Percentiles rank a stretch among this genome's conserved stretches.
Conservation (phyloP, 1,139 yeast genomes). For the Hansenula lynferdii region DNA sequence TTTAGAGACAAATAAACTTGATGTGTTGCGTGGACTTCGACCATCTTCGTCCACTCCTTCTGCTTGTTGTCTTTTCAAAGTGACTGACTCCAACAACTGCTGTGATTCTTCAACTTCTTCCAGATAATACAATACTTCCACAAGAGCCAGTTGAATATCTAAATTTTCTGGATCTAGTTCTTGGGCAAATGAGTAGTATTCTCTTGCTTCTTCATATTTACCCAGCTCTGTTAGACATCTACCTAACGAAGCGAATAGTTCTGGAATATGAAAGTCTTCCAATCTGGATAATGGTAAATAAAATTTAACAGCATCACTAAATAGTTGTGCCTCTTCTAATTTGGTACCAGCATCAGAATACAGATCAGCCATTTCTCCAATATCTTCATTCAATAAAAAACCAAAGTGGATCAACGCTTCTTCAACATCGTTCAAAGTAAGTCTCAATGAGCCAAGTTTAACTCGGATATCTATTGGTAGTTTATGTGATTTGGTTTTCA, state of each 20-base stretch:
- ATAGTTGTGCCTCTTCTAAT: slow-evolving; percentile 62
- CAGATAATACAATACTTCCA: slow-evolving; percentile 72
- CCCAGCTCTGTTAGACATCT: slow-evolving; percentile 74
- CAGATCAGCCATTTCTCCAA: slow-evolving; percentile 65
- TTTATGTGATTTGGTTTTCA: slow-evolving; percentile 37
- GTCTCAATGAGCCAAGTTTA: slow-evolving; percentile 69
- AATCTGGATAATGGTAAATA: slow-evolving; percentile 48
- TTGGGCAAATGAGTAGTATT: slow-evolving; percentile 54
- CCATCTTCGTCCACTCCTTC: background rate
- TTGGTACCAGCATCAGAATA: slow-evolving; percentile 73
- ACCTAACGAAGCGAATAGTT: slow-evolving; percentile 61
- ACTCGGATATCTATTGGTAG: slow-evolving; percentile 86
- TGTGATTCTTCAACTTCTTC: slow-evolving; percentile 64
- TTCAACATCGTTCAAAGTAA: slow-evolving; percentile 55
- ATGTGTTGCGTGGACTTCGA: background rate
- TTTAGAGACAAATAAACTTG: background rate
- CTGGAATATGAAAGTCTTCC: slow-evolving; percentile 45
- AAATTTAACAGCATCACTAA: slow-evolving; percentile 67
- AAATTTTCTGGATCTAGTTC: slow-evolving; percentile 57
- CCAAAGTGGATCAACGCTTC: slow-evolving; percentile 73
- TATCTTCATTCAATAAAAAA: slow-evolving; percentile 49
- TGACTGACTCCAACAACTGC: slow-evolving; percentile 50
- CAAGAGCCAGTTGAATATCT: slow-evolving; percentile 72
- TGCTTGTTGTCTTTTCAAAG: slow-evolving; percentile 27
- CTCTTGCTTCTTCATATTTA: slow-evolving; percentile 64